phyloP scores from a whole-genome alignment of 768 basidiomycete species.

The Mycena polygramma region DNA sequence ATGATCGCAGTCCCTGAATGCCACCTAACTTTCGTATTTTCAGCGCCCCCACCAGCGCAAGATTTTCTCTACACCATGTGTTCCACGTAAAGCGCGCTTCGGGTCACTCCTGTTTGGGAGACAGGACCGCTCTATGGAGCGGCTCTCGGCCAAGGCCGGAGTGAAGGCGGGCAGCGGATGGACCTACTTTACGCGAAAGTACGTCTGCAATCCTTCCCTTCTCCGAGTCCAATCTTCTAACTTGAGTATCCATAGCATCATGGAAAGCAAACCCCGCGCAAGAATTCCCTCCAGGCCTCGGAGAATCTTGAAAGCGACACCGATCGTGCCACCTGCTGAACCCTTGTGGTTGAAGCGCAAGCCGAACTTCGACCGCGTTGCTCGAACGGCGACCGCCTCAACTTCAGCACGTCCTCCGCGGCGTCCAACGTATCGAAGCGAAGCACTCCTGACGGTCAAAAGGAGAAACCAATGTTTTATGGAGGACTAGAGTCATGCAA shows the following conservation, averaged over 20 bases:
- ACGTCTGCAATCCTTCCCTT: not conserved
- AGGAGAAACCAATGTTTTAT: too few relatives aligned
- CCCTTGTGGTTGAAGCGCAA: conserved; percentile 4
- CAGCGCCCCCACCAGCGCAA: conserved; percentile 9
- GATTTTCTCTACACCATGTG: not conserved
- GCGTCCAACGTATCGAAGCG: not conserved
- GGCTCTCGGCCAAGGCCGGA: not conserved
- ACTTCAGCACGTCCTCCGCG: not conserved
- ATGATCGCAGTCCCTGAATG: too few relatives aligned
- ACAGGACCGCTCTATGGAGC: not conserved
- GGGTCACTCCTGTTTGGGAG: not conserved
- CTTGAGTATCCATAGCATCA: conserved; percentile 4
- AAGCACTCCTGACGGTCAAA: not conserved
- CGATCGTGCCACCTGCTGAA: not conserved
- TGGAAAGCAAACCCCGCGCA: not conserved
- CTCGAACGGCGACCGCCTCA: not conserved
- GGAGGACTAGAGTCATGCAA: too few relatives aligned
- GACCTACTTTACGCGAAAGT: conserved; percentile 23
- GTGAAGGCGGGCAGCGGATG: not conserved
- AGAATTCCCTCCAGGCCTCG: not conserved
- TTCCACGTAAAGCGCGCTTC: not conserved
- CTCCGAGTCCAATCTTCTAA: not conserved
- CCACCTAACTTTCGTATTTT: not conserved
- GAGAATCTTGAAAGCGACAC: not conserved
- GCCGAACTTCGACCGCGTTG: not conserved